phyloP scores from a whole-genome alignment of 2,329 filamentous ascomycete genomes.

The Pseudogymnoascus sp. region DNA sequence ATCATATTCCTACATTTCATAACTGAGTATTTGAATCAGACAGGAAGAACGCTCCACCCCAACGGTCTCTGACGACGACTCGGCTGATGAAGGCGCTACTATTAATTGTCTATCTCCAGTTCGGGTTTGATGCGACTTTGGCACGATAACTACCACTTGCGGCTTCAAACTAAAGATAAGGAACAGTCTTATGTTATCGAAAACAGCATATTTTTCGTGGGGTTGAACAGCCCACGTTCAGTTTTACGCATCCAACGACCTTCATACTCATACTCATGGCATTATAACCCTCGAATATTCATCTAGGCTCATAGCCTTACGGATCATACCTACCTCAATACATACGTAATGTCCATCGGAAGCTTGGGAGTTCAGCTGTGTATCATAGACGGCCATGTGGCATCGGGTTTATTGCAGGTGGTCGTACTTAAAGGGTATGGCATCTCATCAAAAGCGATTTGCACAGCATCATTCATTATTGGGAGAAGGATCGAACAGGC shows the following conservation, averaged over 20 bases:
- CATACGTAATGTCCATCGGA: constrained; percentile 5
- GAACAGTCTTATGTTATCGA: not conserved
- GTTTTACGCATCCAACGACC: constrained; percentile 6
- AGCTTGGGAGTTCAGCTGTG: constrained; percentile 6
- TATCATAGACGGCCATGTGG: constrained; percentile 1
- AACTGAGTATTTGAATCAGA: not conserved
- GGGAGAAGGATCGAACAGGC: not conserved
- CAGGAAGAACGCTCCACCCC: constrained; percentile 13
- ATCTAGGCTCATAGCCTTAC: constrained; percentile 2
- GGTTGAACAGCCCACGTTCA: not conserved
- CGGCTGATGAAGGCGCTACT: constrained; percentile 26
- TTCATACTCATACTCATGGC: constrained; percentile 7
- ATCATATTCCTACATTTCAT: not conserved
- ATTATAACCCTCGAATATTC: constrained; percentile 5
- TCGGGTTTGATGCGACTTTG: constrained; percentile 12
- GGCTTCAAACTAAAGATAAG: not conserved
- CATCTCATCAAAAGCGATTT: not conserved
- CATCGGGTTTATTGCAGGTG: not conserved
- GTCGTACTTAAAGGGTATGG: not conserved
- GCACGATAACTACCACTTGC: not conserved
- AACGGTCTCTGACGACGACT: constrained; percentile 28
- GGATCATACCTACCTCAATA: constrained; percentile 8
- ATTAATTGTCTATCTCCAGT: constrained; percentile 27
- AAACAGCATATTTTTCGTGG: constrained; percentile 4
- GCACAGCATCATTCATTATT: not conserved